These are phyloP conservation scores for Quercus tomentella DNA, from an alignment of 331 rosid species.

Conservation along the genomic window DNA sequence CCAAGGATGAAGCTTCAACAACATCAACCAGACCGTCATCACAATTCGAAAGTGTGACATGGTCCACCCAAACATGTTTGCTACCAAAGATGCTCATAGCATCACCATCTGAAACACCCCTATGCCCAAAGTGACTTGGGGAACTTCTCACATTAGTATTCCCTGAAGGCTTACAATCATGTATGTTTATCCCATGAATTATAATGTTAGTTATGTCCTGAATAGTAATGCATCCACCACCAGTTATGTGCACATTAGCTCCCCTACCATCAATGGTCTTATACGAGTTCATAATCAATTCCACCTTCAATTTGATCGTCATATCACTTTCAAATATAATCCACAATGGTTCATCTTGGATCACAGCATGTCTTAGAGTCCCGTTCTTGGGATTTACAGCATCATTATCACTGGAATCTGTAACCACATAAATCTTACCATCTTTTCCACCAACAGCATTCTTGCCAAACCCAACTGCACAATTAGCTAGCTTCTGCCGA, in stretches of 20 bases:
- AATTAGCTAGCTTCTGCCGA: constrained; percentile 46
- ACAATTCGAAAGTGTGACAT: constrained; percentile 73
- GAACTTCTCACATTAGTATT: constrained; percentile 78
- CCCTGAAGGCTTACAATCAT: constrained; percentile 86
- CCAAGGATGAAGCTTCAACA: constrained; percentile 67
- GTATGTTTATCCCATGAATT: constrained; percentile 75
- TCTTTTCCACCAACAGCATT: constrained; percentile 49
- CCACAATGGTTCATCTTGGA: constrained; percentile 91
- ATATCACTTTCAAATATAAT: constrained; percentile 73
- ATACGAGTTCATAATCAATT: constrained; percentile 88
- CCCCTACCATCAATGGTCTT: constrained; percentile 92
- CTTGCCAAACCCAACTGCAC: constrained; percentile 56
- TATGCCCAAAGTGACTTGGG: constrained; percentile 78
- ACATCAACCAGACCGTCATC: constrained; percentile 81
- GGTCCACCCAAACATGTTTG: constrained; percentile 87
- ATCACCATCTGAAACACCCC: constrained; percentile 88
- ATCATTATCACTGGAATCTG: constrained; percentile 43
- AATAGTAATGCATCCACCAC: constrained; percentile 89
- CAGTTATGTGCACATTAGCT: constrained; percentile 82
- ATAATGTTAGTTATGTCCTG: constrained; percentile 80
- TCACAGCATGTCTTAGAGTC: constrained; percentile 74
- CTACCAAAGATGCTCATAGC: constrained; percentile 86
- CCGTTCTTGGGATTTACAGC: constrained; percentile 50
- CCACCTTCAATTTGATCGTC: constrained; percentile 68
- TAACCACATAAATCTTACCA: constrained; percentile 48